A percentile compares a stretch with the other conserved stretches of the same genome.
phyloP scores from a whole-genome alignment of 1,284 basidiomycete species.

The Apiotrichum montevideense region DNA sequence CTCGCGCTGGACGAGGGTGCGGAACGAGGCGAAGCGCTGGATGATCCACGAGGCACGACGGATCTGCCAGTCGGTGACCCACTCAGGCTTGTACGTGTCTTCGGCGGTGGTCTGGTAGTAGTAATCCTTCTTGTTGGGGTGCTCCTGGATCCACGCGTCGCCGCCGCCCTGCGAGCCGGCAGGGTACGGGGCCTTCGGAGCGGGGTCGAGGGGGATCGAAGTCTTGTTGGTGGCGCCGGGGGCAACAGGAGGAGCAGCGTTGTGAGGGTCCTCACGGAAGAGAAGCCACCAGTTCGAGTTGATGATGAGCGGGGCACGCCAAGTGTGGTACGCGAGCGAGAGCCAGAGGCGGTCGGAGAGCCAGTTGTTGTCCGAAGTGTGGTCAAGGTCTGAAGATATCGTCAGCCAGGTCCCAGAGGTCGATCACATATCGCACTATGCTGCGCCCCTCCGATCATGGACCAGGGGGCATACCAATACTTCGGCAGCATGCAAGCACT shows the following conservation, averaged over 20 bases:
- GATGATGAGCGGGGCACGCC: constrained; percentile 76
- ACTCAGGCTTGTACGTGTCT: constrained; percentile 42
- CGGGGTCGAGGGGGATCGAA: constrained; percentile 18
- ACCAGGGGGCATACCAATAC: too few species aligned
- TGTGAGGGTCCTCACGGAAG: constrained; percentile 55
- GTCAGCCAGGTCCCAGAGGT: neutral
- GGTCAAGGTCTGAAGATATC: constrained; percentile 64
- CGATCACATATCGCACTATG: neutral
- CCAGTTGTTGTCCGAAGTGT: constrained; percentile 84
- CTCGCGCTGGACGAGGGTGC: constrained; percentile 54
- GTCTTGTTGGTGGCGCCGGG: constrained; percentile 13
- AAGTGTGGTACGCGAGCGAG: constrained; percentile 82
- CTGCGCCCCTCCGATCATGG: too few species aligned
- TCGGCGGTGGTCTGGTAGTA: constrained; percentile 37
- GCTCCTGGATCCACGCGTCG: constrained; percentile 51
- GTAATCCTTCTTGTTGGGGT: constrained; percentile 31
- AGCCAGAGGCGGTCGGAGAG: constrained; percentile 92
- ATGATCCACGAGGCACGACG: constrained; percentile 78
- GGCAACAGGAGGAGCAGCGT: constrained; percentile 41
- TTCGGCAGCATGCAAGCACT: neutral
- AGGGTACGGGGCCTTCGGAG: constrained; percentile 19
- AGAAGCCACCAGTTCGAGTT: constrained; percentile 98
- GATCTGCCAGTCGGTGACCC: constrained; percentile 75
- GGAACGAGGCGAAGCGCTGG: constrained; percentile 71
- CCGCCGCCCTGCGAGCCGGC: constrained; percentile 34